phyloP scores from a whole-genome alignment of 192 early-diverging fungal species.

The Cladochytrium replicatum region DNA sequence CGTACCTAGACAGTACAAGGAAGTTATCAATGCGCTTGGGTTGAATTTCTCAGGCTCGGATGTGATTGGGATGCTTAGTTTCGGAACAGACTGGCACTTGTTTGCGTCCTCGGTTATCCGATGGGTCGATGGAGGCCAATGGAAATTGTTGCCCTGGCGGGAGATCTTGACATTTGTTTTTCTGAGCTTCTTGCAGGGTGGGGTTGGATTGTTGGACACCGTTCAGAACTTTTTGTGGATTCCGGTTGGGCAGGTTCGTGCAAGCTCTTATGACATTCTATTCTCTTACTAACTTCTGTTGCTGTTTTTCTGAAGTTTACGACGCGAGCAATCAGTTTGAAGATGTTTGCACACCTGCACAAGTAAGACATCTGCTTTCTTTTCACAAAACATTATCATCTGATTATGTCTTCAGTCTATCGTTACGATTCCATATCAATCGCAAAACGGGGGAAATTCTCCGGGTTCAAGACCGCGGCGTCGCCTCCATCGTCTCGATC shows the following conservation, averaged over 20 bases:
- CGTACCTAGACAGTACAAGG: slow-evolving; percentile 74
- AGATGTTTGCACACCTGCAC: slow-evolving; percentile 85
- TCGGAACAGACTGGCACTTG: no score
- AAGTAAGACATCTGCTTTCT: no score
- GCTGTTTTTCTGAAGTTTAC: no score
- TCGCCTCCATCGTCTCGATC: slow-evolving; percentile 58
- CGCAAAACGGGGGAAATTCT: slow-evolving; percentile 88
- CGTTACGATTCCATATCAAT: slow-evolving; percentile 84
- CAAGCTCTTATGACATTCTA: no score
- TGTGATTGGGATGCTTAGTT: no score
- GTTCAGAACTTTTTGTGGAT: slow-evolving; percentile 87
- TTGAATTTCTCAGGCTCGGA: slow-evolving; percentile 11
- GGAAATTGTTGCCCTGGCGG: slow-evolving; percentile 36
- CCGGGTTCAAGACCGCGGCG: slow-evolving; percentile 79
- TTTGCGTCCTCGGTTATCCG: slow-evolving; percentile 11
- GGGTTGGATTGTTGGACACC: slow-evolving; percentile 59
- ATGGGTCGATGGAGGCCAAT: no score
- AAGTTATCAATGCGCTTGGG: slow-evolving; percentile 59
- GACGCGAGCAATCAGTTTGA: slow-evolving; percentile 70
- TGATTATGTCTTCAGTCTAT: no score
- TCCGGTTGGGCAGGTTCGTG: slow-evolving; percentile 87
- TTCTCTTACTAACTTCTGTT: no score
- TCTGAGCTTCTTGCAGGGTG: slow-evolving; percentile 66
- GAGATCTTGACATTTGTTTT: slow-evolving; percentile 51
- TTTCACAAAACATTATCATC: no score